phyloP scores from a whole-genome alignment of 257 asterid species.

The Plantago elongata region DNA sequence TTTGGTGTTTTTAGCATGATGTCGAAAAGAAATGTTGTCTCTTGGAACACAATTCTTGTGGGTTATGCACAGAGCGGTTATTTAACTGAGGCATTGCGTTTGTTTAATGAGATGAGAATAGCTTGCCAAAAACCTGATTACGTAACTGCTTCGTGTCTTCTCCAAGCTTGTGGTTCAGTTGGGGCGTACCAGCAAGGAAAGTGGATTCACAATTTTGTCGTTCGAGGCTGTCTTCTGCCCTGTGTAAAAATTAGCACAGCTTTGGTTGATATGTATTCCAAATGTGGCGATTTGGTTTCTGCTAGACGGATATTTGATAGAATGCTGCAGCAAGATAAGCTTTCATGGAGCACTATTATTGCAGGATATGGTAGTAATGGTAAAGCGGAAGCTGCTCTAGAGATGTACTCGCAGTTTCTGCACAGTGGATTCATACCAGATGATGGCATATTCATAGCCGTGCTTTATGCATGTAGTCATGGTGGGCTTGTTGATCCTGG shows the following conservation, averaged over 20 bases:
- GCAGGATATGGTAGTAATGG: slow-evolving; percentile 82
- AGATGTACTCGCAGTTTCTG: slow-evolving; percentile 47
- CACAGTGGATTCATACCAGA: slow-evolving; percentile 51
- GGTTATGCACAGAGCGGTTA: slow-evolving; percentile 61
- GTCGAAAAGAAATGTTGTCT: slow-evolving; percentile 58
- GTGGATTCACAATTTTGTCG: slow-evolving; percentile 65
- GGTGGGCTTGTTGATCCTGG: slow-evolving; percentile 72
- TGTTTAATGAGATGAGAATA: slow-evolving; percentile 64
- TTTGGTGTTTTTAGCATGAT: slow-evolving; percentile 49
- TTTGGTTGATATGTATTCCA: slow-evolving; percentile 83
- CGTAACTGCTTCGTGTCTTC: slow-evolving; percentile 61
- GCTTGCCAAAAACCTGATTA: slow-evolving; percentile 55
- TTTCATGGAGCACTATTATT: slow-evolving; percentile 77
- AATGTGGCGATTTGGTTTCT: slow-evolving; percentile 64
- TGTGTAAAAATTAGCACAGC: slow-evolving; percentile 60
- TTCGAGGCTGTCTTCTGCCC: slow-evolving; percentile 55
- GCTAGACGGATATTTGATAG: slow-evolving; percentile 65
- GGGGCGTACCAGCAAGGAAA: slow-evolving; percentile 83
- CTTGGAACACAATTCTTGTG: slow-evolving; percentile 83
- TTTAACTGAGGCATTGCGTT: slow-evolving; percentile 38
- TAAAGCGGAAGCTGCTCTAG: slow-evolving; percentile 59
- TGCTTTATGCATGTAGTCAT: slow-evolving; percentile 73
- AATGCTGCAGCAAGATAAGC: slow-evolving; percentile 49
- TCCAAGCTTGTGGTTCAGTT: slow-evolving; percentile 76
- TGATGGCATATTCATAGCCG: slow-evolving; percentile 52